Evolutionary conservation across 768 basidiomycete genomes (phyloP).

Genomic region (Psilocybe sp.): DNA sequence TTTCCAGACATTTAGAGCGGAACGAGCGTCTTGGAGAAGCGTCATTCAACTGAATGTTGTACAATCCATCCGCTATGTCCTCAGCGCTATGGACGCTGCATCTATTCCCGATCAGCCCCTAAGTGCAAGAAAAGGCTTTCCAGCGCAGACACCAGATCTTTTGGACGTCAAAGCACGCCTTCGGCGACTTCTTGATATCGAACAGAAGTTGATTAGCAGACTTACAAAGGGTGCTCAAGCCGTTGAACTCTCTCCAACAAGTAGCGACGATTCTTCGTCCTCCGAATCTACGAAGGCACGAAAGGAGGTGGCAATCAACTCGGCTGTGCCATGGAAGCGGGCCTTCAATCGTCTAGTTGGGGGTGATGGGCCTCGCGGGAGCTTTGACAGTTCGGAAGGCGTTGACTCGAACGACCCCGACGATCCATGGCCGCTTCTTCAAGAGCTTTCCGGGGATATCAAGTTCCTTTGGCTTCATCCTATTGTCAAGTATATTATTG

Average conservation of each 20-base stretch:
- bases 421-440: slow-evolving; percentile 56
- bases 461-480: slow-evolving; percentile 60
- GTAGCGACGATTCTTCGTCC: slow-evolving; percentile 1
- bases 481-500: slow-evolving; percentile 48
- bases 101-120: slow-evolving; percentile 20
- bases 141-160: slow-evolving; percentile 40
- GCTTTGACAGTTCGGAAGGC: slow-evolving; percentile 27
- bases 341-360: slow-evolving; percentile 35
- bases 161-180: slow-evolving; percentile 57
- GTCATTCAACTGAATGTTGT: slow-evolving; percentile 73
- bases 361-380: slow-evolving; percentile 20
- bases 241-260: slow-evolving; percentile 7
- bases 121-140: slow-evolving; percentile 23
- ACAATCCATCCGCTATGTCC: slow-evolving; percentile 61
- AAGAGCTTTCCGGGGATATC: slow-evolving; percentile 65
- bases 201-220: slow-evolving; percentile 54
- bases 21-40: slow-evolving; percentile 63
- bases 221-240: slow-evolving; percentile 42
- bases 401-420: slow-evolving; percentile 45
- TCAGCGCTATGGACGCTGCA: slow-evolving; percentile 47
- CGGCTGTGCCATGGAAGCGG: slow-evolving; percentile 48
- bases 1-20: slow-evolving; percentile 49
- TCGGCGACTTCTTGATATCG: slow-evolving; percentile 58
- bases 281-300: slow-evolving; percentile 12
- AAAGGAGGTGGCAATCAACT: slow-evolving; percentile 55